Conservation (phyloP, 192 early-diverging fungal genomes). For the Podila epicladia region DNA sequence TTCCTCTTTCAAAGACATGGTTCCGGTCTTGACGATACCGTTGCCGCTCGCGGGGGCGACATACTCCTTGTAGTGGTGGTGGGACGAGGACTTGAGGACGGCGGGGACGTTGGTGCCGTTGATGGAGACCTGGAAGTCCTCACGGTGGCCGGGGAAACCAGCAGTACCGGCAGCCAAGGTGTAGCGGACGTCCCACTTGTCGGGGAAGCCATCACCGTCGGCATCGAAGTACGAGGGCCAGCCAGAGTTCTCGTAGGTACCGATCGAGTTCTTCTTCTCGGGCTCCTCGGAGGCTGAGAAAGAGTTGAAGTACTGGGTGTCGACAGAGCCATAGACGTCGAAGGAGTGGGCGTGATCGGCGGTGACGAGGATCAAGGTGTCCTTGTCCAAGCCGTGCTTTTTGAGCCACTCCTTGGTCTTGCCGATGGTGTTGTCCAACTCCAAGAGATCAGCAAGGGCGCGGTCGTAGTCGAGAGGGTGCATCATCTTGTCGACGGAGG, state of each 20-base stretch:
- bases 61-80: conserved; percentile 35
- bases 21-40: conserved; percentile 41
- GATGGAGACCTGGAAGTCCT: conserved; percentile 55
- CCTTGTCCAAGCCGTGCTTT: conserved; percentile 56
- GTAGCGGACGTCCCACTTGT: conserved; percentile 55
- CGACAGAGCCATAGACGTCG: conserved; percentile 73
- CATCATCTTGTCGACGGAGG: conserved; percentile 71
- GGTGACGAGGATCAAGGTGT: conserved; percentile 70
- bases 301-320: conserved; percentile 61
- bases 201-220: conserved; percentile 61
- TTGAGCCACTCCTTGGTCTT: conserved; percentile 62
- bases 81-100: conserved; percentile 24
- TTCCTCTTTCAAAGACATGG: conserved; percentile 18
- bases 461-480: conserved; percentile 71
- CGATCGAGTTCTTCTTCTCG: conserved; percentile 57
- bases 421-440: conserved; percentile 69
- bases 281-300: conserved; percentile 44
- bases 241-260: conserved; percentile 61
- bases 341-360: conserved; percentile 72
- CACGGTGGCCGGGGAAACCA: conserved; percentile 53
- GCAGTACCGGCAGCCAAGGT: conserved; percentile 55
- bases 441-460: conserved; percentile 70
- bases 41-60: conserved; percentile 19
- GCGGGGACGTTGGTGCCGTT: conserved; percentile 52
- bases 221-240: conserved; percentile 58